phyloP scores from a whole-genome alignment of 1,284 basidiomycete species.

The Fomitopsis schrenkii region DNA sequence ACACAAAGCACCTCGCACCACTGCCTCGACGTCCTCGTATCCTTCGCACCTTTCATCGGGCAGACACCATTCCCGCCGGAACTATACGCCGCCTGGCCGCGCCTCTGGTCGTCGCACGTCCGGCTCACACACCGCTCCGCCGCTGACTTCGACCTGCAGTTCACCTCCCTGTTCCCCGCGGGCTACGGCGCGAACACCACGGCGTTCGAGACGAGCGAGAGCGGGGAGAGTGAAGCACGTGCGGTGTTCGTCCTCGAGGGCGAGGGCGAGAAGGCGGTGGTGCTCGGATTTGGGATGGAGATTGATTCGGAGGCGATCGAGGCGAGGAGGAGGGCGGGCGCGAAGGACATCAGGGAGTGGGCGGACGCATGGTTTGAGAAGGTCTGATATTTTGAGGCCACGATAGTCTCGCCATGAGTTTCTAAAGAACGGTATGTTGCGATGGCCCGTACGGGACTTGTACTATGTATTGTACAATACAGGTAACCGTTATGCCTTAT shows the following conservation, averaged over 20 bases:
- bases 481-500: too few species aligned
- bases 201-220: slow-evolving; percentile 20
- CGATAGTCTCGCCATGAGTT: too few species aligned
- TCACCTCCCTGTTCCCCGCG: slow-evolving; percentile 20
- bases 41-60: slow-evolving; percentile 25
- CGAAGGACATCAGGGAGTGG: slow-evolving; percentile 6
- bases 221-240: slow-evolving; percentile 10
- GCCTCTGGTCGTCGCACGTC: slow-evolving; percentile 23
- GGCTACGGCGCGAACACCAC: slow-evolving; percentile 23
- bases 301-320: slow-evolving; percentile 13
- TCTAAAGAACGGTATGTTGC: not conserved
- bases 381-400: slow-evolving; percentile 1
- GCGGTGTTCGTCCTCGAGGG: slow-evolving; percentile 18
- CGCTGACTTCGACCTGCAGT: slow-evolving; percentile 14
- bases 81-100: slow-evolving; percentile 8
- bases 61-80: slow-evolving; percentile 4
- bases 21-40: slow-evolving; percentile 19
- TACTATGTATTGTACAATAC: too few species aligned
- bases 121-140: slow-evolving; percentile 14
- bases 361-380: slow-evolving; percentile 26
- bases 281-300: slow-evolving; percentile 15
- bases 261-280: not conserved
- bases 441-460: too few species aligned
- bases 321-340: slow-evolving; percentile 12
- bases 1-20: slow-evolving; percentile 21